A percentile compares a stretch with the other conserved stretches of the same genome.
Conservation (phyloP, 805 yeast species). For the Debaryomyces prosopidis region DNA sequence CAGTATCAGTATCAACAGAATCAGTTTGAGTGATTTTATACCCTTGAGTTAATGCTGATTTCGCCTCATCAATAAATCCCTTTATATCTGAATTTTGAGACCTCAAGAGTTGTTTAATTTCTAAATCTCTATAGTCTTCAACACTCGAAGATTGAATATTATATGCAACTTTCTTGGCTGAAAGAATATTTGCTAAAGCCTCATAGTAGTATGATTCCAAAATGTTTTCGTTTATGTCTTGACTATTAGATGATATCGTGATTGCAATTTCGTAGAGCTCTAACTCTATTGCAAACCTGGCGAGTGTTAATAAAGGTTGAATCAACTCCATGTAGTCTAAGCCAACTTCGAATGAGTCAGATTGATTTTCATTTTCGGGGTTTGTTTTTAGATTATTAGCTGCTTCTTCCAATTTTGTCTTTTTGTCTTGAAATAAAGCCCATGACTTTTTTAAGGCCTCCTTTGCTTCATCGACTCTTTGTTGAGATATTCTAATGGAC, state of each 20-base stretch:
- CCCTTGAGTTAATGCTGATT: conserved; percentile 44
- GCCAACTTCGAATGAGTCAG: conserved; percentile 45
- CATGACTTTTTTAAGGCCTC: conserved; percentile 69
- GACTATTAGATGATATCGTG: conserved; percentile 62
- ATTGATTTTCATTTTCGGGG: conserved; percentile 18
- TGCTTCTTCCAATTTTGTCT: conserved; percentile 46
- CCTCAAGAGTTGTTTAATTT: conserved; percentile 18
- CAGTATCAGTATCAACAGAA: conserved; percentile 53
- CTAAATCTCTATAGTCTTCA: conserved; percentile 44
- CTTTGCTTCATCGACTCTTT: conserved; percentile 68
- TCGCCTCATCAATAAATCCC: conserved; percentile 38
- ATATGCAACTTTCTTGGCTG: conserved; percentile 26
- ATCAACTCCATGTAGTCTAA: conserved; percentile 63
- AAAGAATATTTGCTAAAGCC: conserved; percentile 67
- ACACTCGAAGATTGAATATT: conserved; percentile 7
- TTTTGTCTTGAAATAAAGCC: conserved; percentile 60
- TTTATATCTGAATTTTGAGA: conserved; percentile 27
- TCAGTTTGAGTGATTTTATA: conserved; percentile 42
- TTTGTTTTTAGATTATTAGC: conserved; percentile 20
- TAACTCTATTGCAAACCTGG: conserved; percentile 76
- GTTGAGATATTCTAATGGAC: conserved; percentile 88
- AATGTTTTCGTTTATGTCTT: conserved; percentile 82
- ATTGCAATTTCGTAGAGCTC: conserved; percentile 67
- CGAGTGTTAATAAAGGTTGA: conserved; percentile 71
- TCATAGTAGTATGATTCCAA: conserved; percentile 82